Evolutionary conservation across 805 yeast species (phyloP).

Genomic region (Barnettozyma wickerhamii): DNA sequence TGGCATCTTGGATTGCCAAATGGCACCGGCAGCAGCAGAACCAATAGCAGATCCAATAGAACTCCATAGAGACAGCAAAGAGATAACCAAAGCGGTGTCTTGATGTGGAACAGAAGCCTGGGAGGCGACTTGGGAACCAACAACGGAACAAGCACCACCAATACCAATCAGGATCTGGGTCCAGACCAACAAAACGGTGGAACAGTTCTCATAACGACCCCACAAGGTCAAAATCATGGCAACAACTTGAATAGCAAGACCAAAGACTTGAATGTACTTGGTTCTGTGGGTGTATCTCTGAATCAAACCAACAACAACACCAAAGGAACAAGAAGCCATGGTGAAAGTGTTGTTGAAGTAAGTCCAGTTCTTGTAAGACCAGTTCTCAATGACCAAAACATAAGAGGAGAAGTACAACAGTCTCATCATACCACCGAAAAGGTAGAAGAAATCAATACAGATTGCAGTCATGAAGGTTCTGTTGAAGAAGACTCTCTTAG

Average conservation of each 20-base stretch:
- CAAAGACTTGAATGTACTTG: constrained; percentile 30
- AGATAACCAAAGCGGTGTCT: constrained; percentile 34
- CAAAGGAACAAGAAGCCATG: constrained; percentile 33
- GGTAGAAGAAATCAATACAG: constrained; percentile 28
- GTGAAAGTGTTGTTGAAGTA: constrained; percentile 32
- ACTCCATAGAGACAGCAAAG: constrained; percentile 30
- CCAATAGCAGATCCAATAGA: constrained; percentile 36
- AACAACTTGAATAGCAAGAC: constrained; percentile 28
- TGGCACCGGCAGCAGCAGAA: constrained; percentile 33
- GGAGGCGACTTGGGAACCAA: constrained; percentile 31
- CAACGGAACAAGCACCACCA: constrained; percentile 34
- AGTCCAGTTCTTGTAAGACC: constrained; percentile 29
- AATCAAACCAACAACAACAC: constrained; percentile 30
- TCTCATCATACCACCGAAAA: constrained; percentile 23
- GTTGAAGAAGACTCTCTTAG: constrained; percentile 30
- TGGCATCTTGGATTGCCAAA: constrained; percentile 31
- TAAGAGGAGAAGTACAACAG: constrained; percentile 30
- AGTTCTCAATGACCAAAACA: constrained; percentile 27
- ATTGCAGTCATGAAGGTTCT: constrained; percentile 31
- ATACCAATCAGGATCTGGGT: constrained; percentile 31
- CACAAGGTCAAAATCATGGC: constrained; percentile 27
- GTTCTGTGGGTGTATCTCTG: constrained; percentile 32
- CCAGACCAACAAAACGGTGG: constrained; percentile 21
- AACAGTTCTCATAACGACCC: constrained; percentile 17
- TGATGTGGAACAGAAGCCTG: constrained; percentile 38